Base-by-base conservation (phyloP, 805 yeast species). In the Metschnikowia picachoensis region DNA sequence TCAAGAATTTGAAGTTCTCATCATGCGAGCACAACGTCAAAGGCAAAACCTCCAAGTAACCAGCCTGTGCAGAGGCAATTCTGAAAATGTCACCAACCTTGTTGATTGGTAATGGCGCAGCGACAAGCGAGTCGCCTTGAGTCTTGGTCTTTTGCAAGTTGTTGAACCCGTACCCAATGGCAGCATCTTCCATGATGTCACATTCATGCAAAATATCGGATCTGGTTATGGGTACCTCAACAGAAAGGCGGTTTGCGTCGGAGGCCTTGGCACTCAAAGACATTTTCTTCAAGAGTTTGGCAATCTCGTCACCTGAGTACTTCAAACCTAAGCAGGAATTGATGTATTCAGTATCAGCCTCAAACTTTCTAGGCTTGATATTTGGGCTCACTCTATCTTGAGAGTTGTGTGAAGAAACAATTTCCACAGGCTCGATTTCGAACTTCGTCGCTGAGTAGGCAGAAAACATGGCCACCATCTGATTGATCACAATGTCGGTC, bases 151-250 rank as follows among this genome's bases (percentile, higher is more conserved):
- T 88, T 52, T 78, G 79, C 61, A 94, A 77, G 64, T 87, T 89
- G 71, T 91, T 86, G 76, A 85, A 94, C 47, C 99, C 99, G 64
- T 89, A 94, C 29, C 89, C 95, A 62, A 94, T 85, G 39, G 97
- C 99, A 40, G 92, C 96, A 67, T 94, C 99, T 70, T 94, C 99
- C 95, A 94, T 87, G 56, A 94, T 84, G 70, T 94, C 99, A 77
- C 98, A 92, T 65, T 89, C 95, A 68, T 94, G 99, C 60, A 94
- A 76, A 51, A 94, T 79, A 68, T 94, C 99, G 10, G 98, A 83
- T 74, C 99, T 86, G 33, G 99, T 94, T 60, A 88, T 84, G 52
- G 99, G 99, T 49, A 94, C 80, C 33, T 69, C 64, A 46, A 90
- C 91, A 43, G 81, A 80, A 41, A 87, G 62, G 34, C 79, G 62